Base-by-base conservation (phyloP, 768 basidiomycete genomes). In the Mycena filopes region DNA sequence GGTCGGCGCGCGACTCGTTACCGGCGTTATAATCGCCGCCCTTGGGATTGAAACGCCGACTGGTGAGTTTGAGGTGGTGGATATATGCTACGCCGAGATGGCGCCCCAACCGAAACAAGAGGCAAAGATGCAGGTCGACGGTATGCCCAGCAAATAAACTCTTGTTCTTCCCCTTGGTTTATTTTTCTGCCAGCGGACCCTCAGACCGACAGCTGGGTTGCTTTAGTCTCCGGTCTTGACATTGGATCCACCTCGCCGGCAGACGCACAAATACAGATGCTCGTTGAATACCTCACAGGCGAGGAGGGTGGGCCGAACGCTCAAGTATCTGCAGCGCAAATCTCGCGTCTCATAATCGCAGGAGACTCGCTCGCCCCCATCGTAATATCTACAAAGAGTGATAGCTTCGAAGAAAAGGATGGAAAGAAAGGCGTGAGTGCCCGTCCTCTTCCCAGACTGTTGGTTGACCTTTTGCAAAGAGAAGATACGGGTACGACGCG, bases 11-110 rank as follows among this genome's bases (percentile, higher is more conserved):
- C 80, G 80, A 48, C 79, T 98, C 20, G 94, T 98, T 6, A 99
- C 97, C 11, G 97, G 98, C 1, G 88, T 98, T 26, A 94, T 99
- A 70, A 83, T 95, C 60, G 95, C 92, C 25, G 95, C 87, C 0
- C 84, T 99, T 21, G 98, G 98, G 11, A 89, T 93, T 74, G 98
- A 99, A 77, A 98, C 94, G 0, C 82, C 87, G 3, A 83, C 82
- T 33, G 98, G 98, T 8, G 95, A 98, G 66, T 99, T 99, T 71
- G 94, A 98, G 75, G 96, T 96, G 9, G 85, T 93, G 23, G 97
- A 99, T 77, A 76, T 92, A 11, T 96, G 95, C 77, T 92, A 85
- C 72, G 85, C 96, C 4, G 96, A 90, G 0, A 81, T 97, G 79
- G 91, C 97, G 12, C 88, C 90, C 3, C 89, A 93, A 68, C 69